Evolutionary conservation across 2,329 filamentous ascomycete genomes (phyloP), one percentile per base, ranked within the genome.

Genomic region (Aureobasidium sp.): DNA sequence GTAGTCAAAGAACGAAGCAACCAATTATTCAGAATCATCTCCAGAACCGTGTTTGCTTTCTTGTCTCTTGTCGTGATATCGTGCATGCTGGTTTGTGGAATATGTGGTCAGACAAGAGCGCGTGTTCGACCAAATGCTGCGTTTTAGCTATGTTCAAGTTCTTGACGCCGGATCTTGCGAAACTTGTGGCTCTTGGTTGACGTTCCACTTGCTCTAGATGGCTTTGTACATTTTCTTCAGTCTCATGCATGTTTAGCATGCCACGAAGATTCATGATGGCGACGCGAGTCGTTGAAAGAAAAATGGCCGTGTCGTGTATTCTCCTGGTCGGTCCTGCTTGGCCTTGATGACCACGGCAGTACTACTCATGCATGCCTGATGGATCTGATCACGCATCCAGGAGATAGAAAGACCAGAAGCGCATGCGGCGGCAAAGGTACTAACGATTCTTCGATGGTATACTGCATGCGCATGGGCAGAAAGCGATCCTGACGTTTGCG

Each of bases 231-330:
- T 45, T 45, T 16, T 41, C 21, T 21, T 21, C 21, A 21, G 21
- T 21, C 21, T 21, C 21, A 21, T 21, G 21, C 21, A 21, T 72
- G 61, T 73, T 65, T 65, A 73, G 68, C 30, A 67, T 62, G 13
- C 63, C 63, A 10, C 47, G 55, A 59, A 73, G 66, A 65, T 73
- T 68, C 71, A 73, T 73, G 29, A 54, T 59, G 45, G n/a, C 30
- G 25, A 27, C 30, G 45, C 45, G 27, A 37, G 36, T 27, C 13
- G 53, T 47, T 45, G 41, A 30, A 16, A 32, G 27, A 48, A n/a
- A 15, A 16, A 10, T 1, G 30, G 37, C n/a, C 25, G 37, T 55
- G 53, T 44, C 41, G 50, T 54, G 50, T 54, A 37, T 30, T 25
- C 15, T 13, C 21, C 21, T 52, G 49, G n/a, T n/a, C 15, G n/a